These are phyloP conservation scores for Paraphoma chrysanthemicola DNA, from an alignment of 2,329 filamentous ascomycete species.

Conservation along the genomic window DNA sequence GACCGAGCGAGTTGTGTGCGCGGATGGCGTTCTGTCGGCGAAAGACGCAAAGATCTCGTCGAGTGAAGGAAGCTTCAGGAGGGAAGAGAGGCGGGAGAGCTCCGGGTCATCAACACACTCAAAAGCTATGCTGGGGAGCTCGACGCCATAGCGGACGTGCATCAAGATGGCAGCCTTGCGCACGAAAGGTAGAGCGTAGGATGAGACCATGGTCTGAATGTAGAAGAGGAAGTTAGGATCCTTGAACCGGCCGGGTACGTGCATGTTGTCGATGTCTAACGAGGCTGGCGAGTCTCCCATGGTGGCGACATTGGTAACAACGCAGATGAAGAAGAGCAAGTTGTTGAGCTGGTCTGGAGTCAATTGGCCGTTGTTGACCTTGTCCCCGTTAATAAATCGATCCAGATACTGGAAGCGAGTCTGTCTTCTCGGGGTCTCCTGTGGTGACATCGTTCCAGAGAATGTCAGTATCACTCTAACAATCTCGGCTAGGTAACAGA, in stretches of 20 bases:
- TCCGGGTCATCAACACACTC: conserved; percentile 72
- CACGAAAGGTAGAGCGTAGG: conserved; percentile 88
- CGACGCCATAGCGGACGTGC: conserved; percentile 86
- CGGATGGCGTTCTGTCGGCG: conserved; percentile 37
- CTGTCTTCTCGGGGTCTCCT: conserved; percentile 5
- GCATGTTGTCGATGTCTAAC: conserved; percentile 34
- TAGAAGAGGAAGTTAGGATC: conserved; percentile 42
- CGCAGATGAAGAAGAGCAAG: conserved; percentile 40
- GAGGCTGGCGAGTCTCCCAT: conserved; percentile 30
- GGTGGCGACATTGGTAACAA: conserved; percentile 37
- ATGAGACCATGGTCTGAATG: conserved; percentile 63
- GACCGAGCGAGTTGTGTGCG: conserved; percentile 55
- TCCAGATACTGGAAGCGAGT: conserved; percentile 19
- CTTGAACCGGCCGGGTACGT: conserved; percentile 29
- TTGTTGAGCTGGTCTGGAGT: conserved; percentile 37
- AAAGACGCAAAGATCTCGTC: conserved; percentile 76
- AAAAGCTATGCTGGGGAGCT: conserved; percentile 72
- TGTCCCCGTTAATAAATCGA: conserved; percentile 35
- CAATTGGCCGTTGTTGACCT: conserved; percentile 27
- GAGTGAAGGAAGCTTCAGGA: conserved; percentile 77
- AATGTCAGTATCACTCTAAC: conserved; percentile 76
- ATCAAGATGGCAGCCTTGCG: conserved; percentile 85
- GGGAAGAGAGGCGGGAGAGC: conserved; percentile 78
- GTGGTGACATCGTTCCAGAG: conserved; percentile 24
- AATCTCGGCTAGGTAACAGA: conserved; percentile 92